These are phyloP conservation scores for Crithidia bombi DNA, from an alignment of 208 protist genomes.

Conservation along the genomic window DNA sequence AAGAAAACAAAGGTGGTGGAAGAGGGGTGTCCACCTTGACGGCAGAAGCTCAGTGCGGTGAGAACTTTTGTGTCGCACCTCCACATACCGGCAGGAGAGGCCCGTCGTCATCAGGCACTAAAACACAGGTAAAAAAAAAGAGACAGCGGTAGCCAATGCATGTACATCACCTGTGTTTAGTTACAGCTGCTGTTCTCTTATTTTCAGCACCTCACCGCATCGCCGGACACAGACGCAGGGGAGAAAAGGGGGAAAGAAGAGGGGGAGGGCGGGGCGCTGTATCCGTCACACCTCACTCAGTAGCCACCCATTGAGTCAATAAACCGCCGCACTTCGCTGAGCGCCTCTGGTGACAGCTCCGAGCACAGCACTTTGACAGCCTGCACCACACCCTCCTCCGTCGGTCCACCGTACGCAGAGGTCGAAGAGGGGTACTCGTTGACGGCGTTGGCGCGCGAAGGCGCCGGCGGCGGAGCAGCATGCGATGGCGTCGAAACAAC, in stretches of 20 bases:
- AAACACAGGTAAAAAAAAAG: no score
- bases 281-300: not conserved
- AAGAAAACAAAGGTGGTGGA: not conserved
- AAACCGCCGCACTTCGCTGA: slow-evolving; percentile 78
- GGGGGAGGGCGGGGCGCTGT: no score
- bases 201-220: no score
- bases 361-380: slow-evolving; percentile 82
- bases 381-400: slow-evolving; percentile 79
- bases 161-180: no score
- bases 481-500: not conserved
- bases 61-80: no score
- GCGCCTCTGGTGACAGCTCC: slow-evolving; percentile 56
- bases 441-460: slow-evolving; percentile 7
- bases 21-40: no score
- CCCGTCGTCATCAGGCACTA: no score
- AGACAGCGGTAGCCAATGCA: no score
- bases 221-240: no score
- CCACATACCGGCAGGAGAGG: no score
- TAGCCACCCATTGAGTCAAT: slow-evolving; percentile 63
- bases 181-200: no score
- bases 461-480: not conserved
- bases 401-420: slow-evolving; percentile 43
- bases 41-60: no score
- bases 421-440: slow-evolving; percentile 25
- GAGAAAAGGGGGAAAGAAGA: slow-evolving; percentile 1